Evolutionary conservation across 371 early-diverging fungal genomes (phyloP).

Genomic region (Mortierella sp.): DNA sequence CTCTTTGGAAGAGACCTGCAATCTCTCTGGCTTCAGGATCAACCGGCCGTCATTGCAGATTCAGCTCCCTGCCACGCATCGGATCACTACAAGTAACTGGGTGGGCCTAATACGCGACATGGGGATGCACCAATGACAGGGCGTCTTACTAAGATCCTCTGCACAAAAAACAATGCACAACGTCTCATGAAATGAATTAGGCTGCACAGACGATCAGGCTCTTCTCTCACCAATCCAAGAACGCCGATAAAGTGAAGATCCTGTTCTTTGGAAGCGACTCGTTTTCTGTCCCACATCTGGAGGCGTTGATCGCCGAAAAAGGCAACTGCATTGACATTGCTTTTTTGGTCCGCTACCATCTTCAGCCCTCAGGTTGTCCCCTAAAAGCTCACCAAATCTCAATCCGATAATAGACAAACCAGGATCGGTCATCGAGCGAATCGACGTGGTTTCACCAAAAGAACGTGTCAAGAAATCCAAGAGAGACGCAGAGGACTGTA

Average conservation of each 20-base stretch:
- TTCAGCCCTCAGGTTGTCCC: no score
- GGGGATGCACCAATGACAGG: background rate
- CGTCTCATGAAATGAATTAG: no score
- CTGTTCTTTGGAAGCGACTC: conserved; percentile 89
- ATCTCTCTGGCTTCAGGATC: background rate
- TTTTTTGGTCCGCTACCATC: no score
- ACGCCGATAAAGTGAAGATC: conserved; percentile 54
- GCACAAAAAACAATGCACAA: background rate
- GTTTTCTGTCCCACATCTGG: conserved; percentile 77
- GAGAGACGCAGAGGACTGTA: conserved; percentile 53
- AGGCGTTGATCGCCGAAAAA: conserved; percentile 65
- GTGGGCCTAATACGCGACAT: background rate
- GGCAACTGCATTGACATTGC: no score
- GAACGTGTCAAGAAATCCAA: conserved; percentile 43
- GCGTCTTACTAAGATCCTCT: background rate
- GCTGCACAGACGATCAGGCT: conserved; percentile 7
- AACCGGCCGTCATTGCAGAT: background rate
- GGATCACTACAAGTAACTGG: background rate
- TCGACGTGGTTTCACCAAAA: conserved; percentile 76
- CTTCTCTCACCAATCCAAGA: background rate
- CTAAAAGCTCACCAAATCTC: no score
- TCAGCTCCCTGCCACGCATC: background rate
- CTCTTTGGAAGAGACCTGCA: background rate
- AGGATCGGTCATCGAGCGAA: conserved; percentile 56
- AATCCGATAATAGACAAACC: conserved; percentile 35